Evolutionary conservation across 345 rosid species (phyloP).

Genomic region (Populus ilicifolia): DNA sequence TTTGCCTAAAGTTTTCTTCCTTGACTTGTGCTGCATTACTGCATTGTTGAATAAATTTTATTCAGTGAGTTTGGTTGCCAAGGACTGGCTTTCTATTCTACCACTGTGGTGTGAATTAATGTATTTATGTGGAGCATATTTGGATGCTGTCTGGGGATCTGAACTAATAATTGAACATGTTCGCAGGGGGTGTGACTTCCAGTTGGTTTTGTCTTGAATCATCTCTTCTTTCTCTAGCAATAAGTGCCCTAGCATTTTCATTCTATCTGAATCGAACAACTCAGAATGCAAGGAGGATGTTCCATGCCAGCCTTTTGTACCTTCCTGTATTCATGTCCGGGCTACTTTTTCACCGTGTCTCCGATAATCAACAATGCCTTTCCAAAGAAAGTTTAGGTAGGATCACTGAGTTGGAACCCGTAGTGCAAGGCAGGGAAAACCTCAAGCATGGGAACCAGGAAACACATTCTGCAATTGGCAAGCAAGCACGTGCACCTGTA

Average conservation of each 20-base stretch:
- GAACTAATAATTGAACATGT: not conserved
- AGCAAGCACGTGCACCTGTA: constrained; percentile 53
- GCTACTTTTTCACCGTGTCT: constrained; percentile 56
- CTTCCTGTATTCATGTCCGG: constrained; percentile 92
- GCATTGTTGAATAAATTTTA: not conserved
- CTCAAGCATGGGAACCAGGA: constrained; percentile 13
- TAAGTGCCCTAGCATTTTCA: constrained; percentile 74
- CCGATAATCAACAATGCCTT: constrained; percentile 35
- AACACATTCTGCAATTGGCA: constrained; percentile 10
- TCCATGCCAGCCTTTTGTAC: constrained; percentile 80
- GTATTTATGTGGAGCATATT: not conserved
- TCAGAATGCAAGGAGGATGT: constrained; percentile 73
- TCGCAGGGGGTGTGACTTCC: constrained; percentile 75
- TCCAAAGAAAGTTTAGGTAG: constrained; percentile 14
- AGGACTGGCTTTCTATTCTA: not conserved
- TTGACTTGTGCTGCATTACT: not conserved
- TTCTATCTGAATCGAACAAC: constrained; percentile 63
- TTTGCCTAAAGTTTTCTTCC: not conserved
- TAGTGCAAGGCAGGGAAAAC: constrained; percentile 14
- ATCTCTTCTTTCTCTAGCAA: constrained; percentile 63
- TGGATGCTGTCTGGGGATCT: not conserved
- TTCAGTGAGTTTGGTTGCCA: not conserved
- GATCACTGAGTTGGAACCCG: constrained; percentile 14
- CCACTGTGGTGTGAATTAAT: not conserved
- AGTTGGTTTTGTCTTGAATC: constrained; percentile 85